phyloP scores from a whole-genome alignment of 225 moss, liverwort and hornwort species.

The Marchantia paleacea region DNA sequence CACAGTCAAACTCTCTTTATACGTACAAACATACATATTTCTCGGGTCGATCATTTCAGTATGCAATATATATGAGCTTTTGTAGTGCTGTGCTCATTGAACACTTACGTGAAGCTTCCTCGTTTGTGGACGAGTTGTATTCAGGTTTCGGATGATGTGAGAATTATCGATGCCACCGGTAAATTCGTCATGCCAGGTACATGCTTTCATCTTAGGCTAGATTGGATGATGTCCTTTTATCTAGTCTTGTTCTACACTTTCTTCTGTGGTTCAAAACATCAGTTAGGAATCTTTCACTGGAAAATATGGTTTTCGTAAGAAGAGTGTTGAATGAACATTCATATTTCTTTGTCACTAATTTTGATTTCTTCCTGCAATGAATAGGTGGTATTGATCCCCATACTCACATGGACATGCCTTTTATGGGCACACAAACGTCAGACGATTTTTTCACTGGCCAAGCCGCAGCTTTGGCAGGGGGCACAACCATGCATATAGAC shows the following conservation, averaged over 20 bases:
- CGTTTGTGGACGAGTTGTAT: neutral
- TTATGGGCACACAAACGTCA: conserved; percentile 85
- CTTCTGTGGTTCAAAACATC: too few relatives aligned
- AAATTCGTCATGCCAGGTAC: conserved; percentile 58
- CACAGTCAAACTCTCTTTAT: too few relatives aligned
- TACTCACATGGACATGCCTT: conserved; percentile 97
- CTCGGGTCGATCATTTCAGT: too few relatives aligned
- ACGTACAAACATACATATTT: too few relatives aligned
- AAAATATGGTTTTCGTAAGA: neutral
- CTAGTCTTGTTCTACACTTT: too few relatives aligned
- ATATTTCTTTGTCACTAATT: neutral
- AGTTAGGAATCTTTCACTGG: neutral
- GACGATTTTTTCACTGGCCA: conserved; percentile 97
- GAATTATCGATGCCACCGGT: conserved; percentile 56
- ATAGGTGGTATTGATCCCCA: conserved; percentile 98
- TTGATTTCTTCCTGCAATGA: neutral
- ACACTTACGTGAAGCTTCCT: neutral
- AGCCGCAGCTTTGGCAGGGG: conserved; percentile 91
- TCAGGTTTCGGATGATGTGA: conserved; percentile 52
- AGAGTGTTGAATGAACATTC: neutral
- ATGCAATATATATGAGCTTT: neutral
- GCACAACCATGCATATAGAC: conserved; percentile 99
- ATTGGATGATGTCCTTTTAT: neutral
- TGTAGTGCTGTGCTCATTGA: neutral
- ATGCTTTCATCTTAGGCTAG: neutral